Base-by-base conservation (phyloP, 768 basidiomycete genomes). In the Leucocoprinus birnbaumii region DNA sequence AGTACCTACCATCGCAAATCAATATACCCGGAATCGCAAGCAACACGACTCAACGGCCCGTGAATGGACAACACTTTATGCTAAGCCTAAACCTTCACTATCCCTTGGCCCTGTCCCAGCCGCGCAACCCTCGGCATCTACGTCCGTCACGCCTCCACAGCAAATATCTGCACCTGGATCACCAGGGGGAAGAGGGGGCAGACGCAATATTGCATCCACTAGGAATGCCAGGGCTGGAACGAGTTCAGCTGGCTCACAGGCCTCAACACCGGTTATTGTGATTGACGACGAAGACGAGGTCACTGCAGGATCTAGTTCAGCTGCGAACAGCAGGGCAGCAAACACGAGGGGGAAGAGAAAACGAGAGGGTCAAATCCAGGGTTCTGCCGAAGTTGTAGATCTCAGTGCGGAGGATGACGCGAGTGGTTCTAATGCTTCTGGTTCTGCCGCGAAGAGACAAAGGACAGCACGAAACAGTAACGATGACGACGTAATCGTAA, bases 11-110 rank as follows among this genome's bases (percentile, higher is more conserved):
- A 89, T 92, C 19, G 89, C 90, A 16, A 82, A 77, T 0, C 83
- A 89, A 62, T 91, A 84, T 61, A 68, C 73, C 8, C 79, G 82
- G 19, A 82, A 85, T 64, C 82, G 89, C 48, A 76, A 77, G 50
- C 76, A 78, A 51, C 91, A 94, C 66, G 91, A 95, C 65, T 71
- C 74, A 11, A 92, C 81, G 1, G 93, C 93, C 3, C 80, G 83
- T 34, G 78, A 86, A 57, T 94, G 91, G 90, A 90, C 88, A 0
- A 75, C 82, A 42, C 66, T 83, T 13, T 89, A 87, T 62, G 90
- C 90, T 0, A 73, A 66, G n/a, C 82, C 73, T 6, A 70, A 72
- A 31, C 66, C 76, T 1, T 61, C 70, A 6, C 63, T 71, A 2
- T 61, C 70, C 6, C 64, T 71, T 4, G 59, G 69, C 8, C 63